These are phyloP conservation scores for Rubia occidens DNA, from an alignment of 305 asterid species.

Conservation along the genomic window DNA sequence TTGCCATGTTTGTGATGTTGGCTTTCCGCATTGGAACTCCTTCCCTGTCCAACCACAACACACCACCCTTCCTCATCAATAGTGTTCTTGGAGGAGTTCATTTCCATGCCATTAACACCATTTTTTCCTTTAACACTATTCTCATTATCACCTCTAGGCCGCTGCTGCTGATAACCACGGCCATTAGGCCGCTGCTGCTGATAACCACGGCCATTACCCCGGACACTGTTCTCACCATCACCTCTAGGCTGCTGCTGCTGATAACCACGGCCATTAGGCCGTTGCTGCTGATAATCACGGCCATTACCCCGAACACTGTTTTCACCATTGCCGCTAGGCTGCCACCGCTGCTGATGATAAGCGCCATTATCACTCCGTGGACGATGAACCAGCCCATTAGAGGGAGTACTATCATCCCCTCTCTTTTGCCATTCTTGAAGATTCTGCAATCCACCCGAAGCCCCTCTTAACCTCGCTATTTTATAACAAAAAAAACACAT, in stretches of 20 bases:
- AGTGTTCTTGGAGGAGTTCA: not conserved
- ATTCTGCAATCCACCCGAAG: not conserved
- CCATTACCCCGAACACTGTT: not conserved
- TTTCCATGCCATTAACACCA: too few species aligned
- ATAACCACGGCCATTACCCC: not conserved
- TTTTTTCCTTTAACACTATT: too few species aligned
- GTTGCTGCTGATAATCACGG: not conserved
- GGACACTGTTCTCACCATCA: too few species aligned
- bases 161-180: too few species aligned
- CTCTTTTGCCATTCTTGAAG: not conserved
- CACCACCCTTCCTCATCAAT: not conserved
- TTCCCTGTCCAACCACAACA: not conserved
- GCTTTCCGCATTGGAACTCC: not conserved
- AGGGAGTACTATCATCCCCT: not conserved
- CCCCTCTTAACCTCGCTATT: not conserved
- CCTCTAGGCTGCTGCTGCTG: not conserved
- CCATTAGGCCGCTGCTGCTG: not conserved
- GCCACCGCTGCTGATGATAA: not conserved
- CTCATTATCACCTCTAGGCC: too few species aligned
- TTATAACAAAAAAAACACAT: not conserved
- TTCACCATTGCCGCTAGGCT: not conserved
- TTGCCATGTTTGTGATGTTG: not conserved
- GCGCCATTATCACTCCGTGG: not conserved
- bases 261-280: not conserved
- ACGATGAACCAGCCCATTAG: not conserved